Evolutionary conservation across 768 basidiomycete species (phyloP).

Genomic region (Lactarius deliciosus): DNA sequence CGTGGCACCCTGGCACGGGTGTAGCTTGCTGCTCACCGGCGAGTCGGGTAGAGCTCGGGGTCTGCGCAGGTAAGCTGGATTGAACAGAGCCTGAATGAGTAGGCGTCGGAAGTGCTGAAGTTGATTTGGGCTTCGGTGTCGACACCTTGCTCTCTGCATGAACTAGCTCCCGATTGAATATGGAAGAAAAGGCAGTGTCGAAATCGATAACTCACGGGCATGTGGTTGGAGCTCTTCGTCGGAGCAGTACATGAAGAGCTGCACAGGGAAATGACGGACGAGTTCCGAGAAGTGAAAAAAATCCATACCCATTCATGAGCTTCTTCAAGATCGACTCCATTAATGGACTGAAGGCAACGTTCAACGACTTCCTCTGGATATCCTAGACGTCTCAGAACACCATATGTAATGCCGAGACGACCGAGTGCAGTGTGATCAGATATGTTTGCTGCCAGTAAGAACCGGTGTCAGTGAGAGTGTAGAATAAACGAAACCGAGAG

Average conservation of each 20-base stretch:
- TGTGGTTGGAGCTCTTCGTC: slow-evolving; percentile 53
- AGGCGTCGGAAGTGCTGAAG: background rate
- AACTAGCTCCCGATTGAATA: slow-evolving; percentile 1
- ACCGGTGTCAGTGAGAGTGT: background rate
- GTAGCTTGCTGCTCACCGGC: slow-evolving; percentile 3
- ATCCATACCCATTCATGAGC: slow-evolving; percentile 83
- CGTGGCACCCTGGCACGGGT: background rate
- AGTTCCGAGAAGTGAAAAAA: background rate
- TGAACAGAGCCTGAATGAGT: slow-evolving; percentile 4
- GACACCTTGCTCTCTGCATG: slow-evolving; percentile 12
- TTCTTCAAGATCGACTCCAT: slow-evolving; percentile 77
- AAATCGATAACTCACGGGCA: slow-evolving; percentile 36
- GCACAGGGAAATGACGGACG: background rate
- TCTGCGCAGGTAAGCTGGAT: background rate
- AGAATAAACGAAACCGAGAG: background rate
- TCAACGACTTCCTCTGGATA: slow-evolving; percentile 68
- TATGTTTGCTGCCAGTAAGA: slow-evolving; percentile 43
- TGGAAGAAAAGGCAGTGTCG: background rate
- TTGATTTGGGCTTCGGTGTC: slow-evolving; percentile 8
- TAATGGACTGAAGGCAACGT: slow-evolving; percentile 65
- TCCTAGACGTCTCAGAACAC: slow-evolving; percentile 74
- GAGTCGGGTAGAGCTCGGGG: slow-evolving; percentile 6
- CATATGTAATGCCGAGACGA: slow-evolving; percentile 77
- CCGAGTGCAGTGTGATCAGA: slow-evolving; percentile 69
- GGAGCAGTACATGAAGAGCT: slow-evolving; percentile 68